Conservation (phyloP, 345 rosid species). For the Aquilaria sinensis region DNA sequence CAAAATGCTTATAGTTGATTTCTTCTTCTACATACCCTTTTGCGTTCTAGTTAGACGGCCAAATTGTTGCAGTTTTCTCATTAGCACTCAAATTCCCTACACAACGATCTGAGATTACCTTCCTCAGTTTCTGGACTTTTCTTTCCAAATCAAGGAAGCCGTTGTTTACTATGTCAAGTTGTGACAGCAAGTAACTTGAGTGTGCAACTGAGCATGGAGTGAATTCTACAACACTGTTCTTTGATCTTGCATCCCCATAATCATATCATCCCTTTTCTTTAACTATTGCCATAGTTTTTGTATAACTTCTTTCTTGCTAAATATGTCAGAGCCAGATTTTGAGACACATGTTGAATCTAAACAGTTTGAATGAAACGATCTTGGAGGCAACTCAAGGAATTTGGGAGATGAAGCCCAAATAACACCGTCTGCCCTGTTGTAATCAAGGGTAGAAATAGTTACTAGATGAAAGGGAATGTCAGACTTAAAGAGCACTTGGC, state of each 20-base stretch:
- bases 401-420: conserved; percentile 62
- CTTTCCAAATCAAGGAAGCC: conserved; percentile 75
- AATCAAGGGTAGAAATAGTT: conserved; percentile 55
- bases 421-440: conserved; percentile 29
- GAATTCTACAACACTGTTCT: conserved; percentile 66
- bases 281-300: conserved; percentile 89
- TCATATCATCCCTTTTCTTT: conserved; percentile 93
- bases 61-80: conserved; percentile 30
- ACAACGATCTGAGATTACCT: conserved; percentile 84
- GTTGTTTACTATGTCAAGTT: conserved; percentile 62
- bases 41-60: conserved; percentile 54
- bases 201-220: conserved; percentile 51
- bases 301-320: conserved; percentile 87
- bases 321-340: conserved; percentile 90
- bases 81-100: conserved; percentile 33
- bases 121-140: conserved; percentile 82
- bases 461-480: conserved; percentile 66
- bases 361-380: conserved; percentile 69
- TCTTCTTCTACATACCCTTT: conserved; percentile 46
- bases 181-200: conserved; percentile 67
- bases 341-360: conserved; percentile 95
- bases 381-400: conserved; percentile 69
- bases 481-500: conserved; percentile 41
- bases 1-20: conserved; percentile 28
- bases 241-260: conserved; percentile 97